Evolutionary conservation across 495 filamentous ascomycete species (phyloP), one percentile per base, ranked within the genome.

Genomic region (Lophiotrema nucula): DNA sequence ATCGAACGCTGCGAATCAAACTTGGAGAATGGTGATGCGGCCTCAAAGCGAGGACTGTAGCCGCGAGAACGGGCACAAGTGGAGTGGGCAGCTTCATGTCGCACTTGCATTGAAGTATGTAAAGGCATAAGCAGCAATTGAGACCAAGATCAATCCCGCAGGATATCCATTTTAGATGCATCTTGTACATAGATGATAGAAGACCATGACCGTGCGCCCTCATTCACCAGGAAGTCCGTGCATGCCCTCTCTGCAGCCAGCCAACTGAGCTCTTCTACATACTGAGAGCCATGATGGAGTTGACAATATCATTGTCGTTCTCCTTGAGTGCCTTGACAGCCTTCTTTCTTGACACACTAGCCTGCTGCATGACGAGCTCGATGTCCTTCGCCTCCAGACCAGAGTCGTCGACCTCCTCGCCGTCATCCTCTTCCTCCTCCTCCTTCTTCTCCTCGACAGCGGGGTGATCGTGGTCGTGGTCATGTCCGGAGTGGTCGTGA

Each of bases 271-370:
- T n/a, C n/a, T n/a, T 64, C 81, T 83, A 98, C 88, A 96, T 88
- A 79, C 91, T 96, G 74, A 98, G 81, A 64, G 92, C 90, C 93
- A 98, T 98, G 79, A 98, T 98, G 56, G 92, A 96, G 83, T 97
- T 97, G 76, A 99, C 95, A 78, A 99, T 97, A 74, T 99, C 95
- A 68, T 97, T 96, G 77, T 97, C 90, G 74, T 99, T 97, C 81
- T 97, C 90, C 80, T 93, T 92, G 58, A 99, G 80, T 25, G 95
- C 95, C 77, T 96, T 97, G 79, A 97, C 86, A 53, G 93, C 93
- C 83, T 97, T 97, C 81, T 95, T 97, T 70, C 93, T 80, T 58
- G 88, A 93, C 52, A 99, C 93, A 69, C 79, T 93, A 57, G 93
- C 93, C 79, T 98, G 89, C 59, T 90, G 89, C 91, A 97, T 97